phyloP scores from a whole-genome alignment of 2,329 filamentous ascomycete species.

The Chaetomium sp. region DNA sequence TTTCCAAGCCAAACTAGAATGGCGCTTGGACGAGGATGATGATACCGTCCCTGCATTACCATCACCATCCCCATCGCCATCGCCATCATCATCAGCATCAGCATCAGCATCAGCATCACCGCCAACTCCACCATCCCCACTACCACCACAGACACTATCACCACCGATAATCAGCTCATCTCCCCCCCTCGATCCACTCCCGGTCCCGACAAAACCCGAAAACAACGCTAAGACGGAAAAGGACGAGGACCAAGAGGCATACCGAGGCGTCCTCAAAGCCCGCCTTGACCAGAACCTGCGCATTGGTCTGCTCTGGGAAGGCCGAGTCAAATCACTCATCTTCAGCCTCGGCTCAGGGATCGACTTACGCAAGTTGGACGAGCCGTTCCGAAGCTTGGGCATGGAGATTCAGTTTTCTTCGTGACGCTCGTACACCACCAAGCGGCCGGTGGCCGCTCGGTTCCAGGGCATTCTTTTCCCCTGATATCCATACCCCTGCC shows the following conservation, averaged over 20 bases:
- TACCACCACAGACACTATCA: no score
- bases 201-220: neutral
- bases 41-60: no score
- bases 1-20: constrained; percentile 45
- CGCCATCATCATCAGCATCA: no score
- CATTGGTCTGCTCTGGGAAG: constrained; percentile 86
- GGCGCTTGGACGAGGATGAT: constrained; percentile 36
- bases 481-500: no score
- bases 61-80: no score
- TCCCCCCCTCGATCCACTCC: no score
- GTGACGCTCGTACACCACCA: constrained; percentile 27
- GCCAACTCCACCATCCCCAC: no score
- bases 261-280: constrained; percentile 83
- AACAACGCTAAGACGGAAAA: neutral
- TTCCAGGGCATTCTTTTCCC: no score
- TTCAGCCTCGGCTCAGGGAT: constrained; percentile 86
- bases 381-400: constrained; percentile 69
- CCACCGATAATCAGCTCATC: no score
- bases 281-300: constrained; percentile 82
- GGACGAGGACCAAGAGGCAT: constrained; percentile 45
- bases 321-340: constrained; percentile 81
- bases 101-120: no score
- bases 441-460: no score
- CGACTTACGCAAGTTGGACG: constrained; percentile 68
- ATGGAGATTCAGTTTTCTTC: constrained; percentile 80